Evolutionary conservation across 2,329 filamentous ascomycete genomes (phyloP).

Genomic region (Venturia carpophila): DNA sequence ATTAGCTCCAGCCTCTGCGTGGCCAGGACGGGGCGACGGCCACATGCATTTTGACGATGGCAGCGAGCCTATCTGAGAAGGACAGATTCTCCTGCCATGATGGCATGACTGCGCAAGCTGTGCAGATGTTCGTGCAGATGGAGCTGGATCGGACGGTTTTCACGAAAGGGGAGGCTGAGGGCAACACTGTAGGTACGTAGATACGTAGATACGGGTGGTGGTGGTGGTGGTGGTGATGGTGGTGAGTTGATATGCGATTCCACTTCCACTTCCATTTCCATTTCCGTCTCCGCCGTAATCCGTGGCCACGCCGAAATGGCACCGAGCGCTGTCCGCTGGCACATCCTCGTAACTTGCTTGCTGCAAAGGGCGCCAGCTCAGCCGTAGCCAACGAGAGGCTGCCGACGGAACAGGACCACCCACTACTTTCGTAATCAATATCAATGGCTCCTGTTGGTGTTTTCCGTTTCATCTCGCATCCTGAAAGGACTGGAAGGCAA

Average conservation of each 20-base stretch:
- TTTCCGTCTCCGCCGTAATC: neutral
- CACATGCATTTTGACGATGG: slow-evolving; percentile 43
- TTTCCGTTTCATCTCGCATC: neutral
- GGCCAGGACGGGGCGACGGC: neutral
- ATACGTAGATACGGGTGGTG: too few species aligned
- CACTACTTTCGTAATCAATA: neutral
- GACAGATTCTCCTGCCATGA: slow-evolving; percentile 37
- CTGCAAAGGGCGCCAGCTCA: neutral
- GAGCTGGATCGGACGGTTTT: neutral
- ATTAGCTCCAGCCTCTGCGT: slow-evolving; percentile 10
- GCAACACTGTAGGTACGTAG: too few species aligned
- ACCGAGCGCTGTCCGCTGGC: too few species aligned
- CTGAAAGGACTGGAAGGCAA: neutral
- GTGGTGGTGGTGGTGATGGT: neutral
- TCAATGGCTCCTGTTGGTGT: too few species aligned
- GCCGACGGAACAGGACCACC: neutral
- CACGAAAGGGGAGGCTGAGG: neutral
- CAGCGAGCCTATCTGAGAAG: slow-evolving; percentile 39
- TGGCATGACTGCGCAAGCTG: neutral
- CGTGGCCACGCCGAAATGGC: neutral
- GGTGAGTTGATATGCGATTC: neutral
- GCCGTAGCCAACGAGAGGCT: neutral
- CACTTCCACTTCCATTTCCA: too few species aligned
- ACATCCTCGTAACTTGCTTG: neutral
- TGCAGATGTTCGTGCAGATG: neutral